Conservation (phyloP, 148 eudicot species). For the Fallopia convolvulus region DNA sequence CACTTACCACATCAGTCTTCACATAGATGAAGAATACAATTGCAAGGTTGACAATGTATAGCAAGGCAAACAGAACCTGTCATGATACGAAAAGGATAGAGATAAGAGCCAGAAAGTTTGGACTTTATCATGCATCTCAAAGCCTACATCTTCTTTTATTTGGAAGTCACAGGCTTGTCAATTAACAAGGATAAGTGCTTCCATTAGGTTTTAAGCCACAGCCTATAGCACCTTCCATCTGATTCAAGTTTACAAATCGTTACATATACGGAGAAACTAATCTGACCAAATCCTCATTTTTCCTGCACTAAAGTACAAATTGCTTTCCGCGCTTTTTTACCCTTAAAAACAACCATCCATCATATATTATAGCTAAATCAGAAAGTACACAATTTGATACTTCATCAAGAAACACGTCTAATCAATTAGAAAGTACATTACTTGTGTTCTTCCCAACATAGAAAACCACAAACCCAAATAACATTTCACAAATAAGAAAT, state of each 20-base stretch:
- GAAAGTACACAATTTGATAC: neutral
- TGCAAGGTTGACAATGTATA: slow-evolving; percentile 81
- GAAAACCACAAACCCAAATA: neutral
- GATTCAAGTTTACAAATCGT: neutral
- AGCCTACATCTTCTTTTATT: neutral
- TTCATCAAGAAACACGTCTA: neutral
- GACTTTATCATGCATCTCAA: neutral
- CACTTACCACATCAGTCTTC: slow-evolving; percentile 80
- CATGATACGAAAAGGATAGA: neutral
- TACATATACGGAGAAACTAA: neutral
- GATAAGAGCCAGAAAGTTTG: neutral
- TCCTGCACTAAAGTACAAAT: neutral
- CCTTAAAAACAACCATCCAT: neutral
- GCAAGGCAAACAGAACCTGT: slow-evolving; percentile 77
- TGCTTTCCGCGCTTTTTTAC: neutral
- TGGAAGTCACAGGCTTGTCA: neutral
- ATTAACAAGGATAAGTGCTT: neutral
- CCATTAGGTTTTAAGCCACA: neutral
- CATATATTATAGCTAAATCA: neutral
- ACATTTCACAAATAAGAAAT: neutral
- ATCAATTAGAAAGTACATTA: too few species aligned
- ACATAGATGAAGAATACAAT: slow-evolving; percentile 66
- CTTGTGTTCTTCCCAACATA: neutral
- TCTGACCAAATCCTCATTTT: neutral
- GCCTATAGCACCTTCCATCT: neutral